Conservation (phyloP, 371 early-diverging fungal species). For the Umbelopsis sp. region DNA sequence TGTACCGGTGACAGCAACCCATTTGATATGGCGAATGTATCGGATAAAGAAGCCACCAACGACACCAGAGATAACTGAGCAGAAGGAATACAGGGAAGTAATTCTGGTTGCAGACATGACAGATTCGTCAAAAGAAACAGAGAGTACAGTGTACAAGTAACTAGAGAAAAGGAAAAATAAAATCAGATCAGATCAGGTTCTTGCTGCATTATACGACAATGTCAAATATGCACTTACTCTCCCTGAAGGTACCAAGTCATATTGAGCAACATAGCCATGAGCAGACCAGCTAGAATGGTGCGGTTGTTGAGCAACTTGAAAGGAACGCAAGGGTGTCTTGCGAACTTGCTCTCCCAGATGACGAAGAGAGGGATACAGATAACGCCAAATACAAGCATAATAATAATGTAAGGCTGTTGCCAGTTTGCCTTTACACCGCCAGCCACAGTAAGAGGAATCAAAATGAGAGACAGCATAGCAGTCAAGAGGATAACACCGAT, state of each 20-base stretch:
- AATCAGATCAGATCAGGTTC: background rate
- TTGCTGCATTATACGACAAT: background rate
- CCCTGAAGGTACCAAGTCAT: slow-evolving; percentile 18
- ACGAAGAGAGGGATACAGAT: background rate
- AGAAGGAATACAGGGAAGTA: slow-evolving; percentile 13
- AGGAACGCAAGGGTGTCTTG: slow-evolving; percentile 7
- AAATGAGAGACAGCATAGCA: background rate
- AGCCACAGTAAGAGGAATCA: slow-evolving; percentile 13
- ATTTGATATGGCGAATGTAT: slow-evolving; percentile 16
- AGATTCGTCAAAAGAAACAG: slow-evolving; percentile 14
- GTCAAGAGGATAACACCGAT: slow-evolving; percentile 13
- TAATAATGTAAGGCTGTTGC: slow-evolving; percentile 4
- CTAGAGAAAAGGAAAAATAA: background rate
- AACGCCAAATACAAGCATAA: slow-evolving; percentile 11
- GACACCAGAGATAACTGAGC: slow-evolving; percentile 3
- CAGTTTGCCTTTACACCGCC: background rate
- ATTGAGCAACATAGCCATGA: slow-evolving; percentile 10
- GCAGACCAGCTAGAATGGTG: background rate
- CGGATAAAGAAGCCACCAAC: slow-evolving; percentile 1
- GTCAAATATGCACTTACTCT: slow-evolving; percentile 6
- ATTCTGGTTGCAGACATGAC: slow-evolving; percentile 17
- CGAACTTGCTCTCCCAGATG: slow-evolving; percentile 4
- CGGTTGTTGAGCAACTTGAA: slow-evolving; percentile 3
- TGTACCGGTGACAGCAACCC: slow-evolving; percentile 17
- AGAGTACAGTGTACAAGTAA: slow-evolving; percentile 15